These are phyloP conservation scores for Helotiales sp. DNA, from an alignment of 2,329 filamentous ascomycete genomes.

Conservation along the genomic window DNA sequence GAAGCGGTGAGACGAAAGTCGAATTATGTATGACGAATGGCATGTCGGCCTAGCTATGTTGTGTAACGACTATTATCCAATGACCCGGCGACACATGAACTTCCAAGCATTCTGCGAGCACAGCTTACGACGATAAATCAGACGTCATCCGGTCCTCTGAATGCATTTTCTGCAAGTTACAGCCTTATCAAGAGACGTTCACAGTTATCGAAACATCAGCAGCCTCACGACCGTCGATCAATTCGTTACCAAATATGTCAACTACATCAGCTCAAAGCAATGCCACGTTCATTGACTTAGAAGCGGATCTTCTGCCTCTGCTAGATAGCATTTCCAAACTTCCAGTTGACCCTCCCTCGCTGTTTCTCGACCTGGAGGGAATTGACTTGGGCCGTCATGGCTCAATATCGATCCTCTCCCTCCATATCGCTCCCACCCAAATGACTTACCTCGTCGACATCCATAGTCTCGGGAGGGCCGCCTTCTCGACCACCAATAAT, in stretches of 20 bases:
- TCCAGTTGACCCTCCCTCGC: slow-evolving; percentile 41
- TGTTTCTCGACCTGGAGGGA: slow-evolving; percentile 53
- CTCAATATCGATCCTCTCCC: slow-evolving; percentile 48
- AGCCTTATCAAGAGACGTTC: neutral
- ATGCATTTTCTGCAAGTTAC: neutral
- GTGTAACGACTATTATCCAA: too few relatives aligned
- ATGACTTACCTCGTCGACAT: slow-evolving; percentile 50
- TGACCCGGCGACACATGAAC: too few relatives aligned
- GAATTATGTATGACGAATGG: too few relatives aligned
- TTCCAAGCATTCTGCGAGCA: neutral
- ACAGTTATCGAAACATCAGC: neutral
- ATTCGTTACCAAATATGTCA: neutral
- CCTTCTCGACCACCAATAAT: too few relatives aligned
- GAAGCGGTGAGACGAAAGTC: too few relatives aligned
- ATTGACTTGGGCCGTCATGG: slow-evolving; percentile 47
- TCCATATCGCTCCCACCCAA: slow-evolving; percentile 42
- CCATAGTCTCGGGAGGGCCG: slow-evolving; percentile 28
- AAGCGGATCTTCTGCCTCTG: slow-evolving; percentile 19
- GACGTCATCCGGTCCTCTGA: neutral
- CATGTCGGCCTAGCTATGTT: too few relatives aligned
- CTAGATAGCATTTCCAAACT: slow-evolving; percentile 28
- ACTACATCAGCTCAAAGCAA: neutral
- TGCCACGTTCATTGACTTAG: slow-evolving; percentile 14
- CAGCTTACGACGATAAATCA: neutral
- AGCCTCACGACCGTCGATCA: neutral